Percentiles rank a stretch among this genome's conserved stretches.
These are phyloP conservation scores for Elasticomyces elasticus DNA, from an alignment of 495 filamentous ascomycete genomes.

Conservation along the genomic window DNA sequence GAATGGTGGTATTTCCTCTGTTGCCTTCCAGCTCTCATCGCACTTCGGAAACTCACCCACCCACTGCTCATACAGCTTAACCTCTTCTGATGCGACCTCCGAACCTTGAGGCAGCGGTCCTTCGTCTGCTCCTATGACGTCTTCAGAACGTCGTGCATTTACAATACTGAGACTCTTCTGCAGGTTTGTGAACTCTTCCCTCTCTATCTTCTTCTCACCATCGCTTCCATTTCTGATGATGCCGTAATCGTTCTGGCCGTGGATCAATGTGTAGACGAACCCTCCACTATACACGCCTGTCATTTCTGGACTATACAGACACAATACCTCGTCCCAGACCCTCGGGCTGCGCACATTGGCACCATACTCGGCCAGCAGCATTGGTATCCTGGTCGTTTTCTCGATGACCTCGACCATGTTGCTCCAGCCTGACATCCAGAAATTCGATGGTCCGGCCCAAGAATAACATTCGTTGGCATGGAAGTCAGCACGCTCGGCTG, in stretches of 20 bases:
- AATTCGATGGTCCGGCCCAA: conserved; percentile 3
- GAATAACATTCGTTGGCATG: background rate
- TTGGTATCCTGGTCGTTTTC: background rate
- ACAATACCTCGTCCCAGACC: conserved; percentile 1
- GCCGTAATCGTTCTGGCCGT: background rate
- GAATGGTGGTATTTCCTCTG: background rate
- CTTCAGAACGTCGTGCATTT: background rate
- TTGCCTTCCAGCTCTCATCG: background rate
- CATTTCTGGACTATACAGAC: conserved; percentile 11
- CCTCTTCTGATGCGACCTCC: background rate
- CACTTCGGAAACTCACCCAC: conserved; percentile 1
- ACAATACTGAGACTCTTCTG: background rate
- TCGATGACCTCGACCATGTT: background rate
- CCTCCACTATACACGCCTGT: conserved; percentile 8
- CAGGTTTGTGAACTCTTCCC: conserved; percentile 1
- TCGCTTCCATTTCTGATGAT: no score
- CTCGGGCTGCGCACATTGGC: background rate
- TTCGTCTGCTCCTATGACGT: no score
- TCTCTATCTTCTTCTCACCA: background rate
- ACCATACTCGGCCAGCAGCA: conserved; percentile 1
- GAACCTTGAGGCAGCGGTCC: no score
- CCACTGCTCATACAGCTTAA: conserved; percentile 9
- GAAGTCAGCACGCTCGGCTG: conserved; percentile 1
- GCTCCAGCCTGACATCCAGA: conserved; percentile 4
- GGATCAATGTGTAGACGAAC: conserved; percentile 2